These are phyloP conservation scores for Hypholoma sublateritium DNA, from an alignment of 768 basidiomycete species.

Conservation along the genomic window DNA sequence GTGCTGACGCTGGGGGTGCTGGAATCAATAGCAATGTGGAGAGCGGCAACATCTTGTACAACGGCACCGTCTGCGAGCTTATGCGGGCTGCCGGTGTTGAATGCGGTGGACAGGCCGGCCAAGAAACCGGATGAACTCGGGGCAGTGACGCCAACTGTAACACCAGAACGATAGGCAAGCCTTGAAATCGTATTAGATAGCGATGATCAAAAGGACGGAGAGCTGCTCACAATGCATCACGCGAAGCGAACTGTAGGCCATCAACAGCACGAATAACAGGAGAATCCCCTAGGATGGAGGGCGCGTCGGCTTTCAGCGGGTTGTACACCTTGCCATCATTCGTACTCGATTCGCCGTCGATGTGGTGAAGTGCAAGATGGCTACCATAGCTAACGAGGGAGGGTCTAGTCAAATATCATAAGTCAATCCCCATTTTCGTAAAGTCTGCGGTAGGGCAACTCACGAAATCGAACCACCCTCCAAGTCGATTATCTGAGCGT, in stretches of 20 bases:
- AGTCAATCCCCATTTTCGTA: conserved; percentile 8
- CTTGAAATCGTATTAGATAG: conserved; percentile 26
- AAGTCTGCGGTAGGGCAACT: conserved; percentile 33
- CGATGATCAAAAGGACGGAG: not conserved
- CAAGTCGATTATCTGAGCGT: conserved; percentile 49
- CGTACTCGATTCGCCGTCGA: conserved; percentile 55
- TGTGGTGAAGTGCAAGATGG: conserved; percentile 64
- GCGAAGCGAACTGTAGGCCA: conserved; percentile 67
- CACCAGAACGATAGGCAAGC: conserved; percentile 64
- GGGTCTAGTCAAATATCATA: conserved; percentile 37
- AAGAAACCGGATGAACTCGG: conserved; percentile 51
- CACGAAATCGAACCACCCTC: conserved; percentile 65
- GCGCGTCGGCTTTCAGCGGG: conserved; percentile 38
- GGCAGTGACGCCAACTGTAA: conserved; percentile 59
- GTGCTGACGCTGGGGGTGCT: conserved; percentile 58
- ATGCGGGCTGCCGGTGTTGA: conserved; percentile 55
- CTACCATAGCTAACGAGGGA: conserved; percentile 66
- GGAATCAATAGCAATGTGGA: conserved; percentile 58
- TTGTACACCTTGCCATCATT: conserved; percentile 58
- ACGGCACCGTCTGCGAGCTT: conserved; percentile 58
- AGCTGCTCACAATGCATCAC: conserved; percentile 44
- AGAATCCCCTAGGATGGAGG: conserved; percentile 42
- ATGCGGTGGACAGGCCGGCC: conserved; percentile 56
- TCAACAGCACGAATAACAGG: conserved; percentile 60
- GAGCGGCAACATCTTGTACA: conserved; percentile 54